Percentiles rank a stretch among this genome's conserved stretches.
phyloP scores from a whole-genome alignment of 345 rosid species.

The Nasturtium officinale region DNA sequence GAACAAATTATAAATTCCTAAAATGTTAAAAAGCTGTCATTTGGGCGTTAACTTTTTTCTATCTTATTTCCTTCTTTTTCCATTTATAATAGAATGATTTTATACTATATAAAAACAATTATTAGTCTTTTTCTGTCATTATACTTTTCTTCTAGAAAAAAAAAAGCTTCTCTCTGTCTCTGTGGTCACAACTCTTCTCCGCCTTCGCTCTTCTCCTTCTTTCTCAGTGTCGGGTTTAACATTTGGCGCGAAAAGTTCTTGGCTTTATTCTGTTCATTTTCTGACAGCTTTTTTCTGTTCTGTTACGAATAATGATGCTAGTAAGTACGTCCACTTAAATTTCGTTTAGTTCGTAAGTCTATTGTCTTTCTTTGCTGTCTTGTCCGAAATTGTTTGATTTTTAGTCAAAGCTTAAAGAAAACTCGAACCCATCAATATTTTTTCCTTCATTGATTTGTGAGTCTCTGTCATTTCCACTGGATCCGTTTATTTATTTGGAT shows the following conservation, averaged over 20 bases:
- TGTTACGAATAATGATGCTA: constrained; percentile 30
- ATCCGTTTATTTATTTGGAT: constrained; percentile 19
- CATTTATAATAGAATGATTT: constrained; percentile 4
- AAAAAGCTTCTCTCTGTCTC: neutral
- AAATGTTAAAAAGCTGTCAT: constrained; percentile 38
- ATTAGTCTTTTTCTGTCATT: constrained; percentile 19
- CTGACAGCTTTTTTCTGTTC: constrained; percentile 19
- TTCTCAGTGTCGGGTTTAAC: constrained; percentile 25
- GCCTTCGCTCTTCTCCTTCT: constrained; percentile 13
- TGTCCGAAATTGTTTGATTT: constrained; percentile 16
- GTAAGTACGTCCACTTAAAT: constrained; percentile 32
- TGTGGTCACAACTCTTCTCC: constrained; percentile 31
- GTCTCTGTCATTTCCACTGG: constrained; percentile 16
- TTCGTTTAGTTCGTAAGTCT: constrained; percentile 3
- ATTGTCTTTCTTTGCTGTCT: constrained; percentile 13
- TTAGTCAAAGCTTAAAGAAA: neutral
- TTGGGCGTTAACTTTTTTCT: constrained; percentile 23
- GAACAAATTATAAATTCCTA: constrained; percentile 8
- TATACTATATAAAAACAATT: constrained; percentile 26
- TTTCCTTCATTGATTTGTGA: neutral
- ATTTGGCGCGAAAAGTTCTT: constrained; percentile 35
- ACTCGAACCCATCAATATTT: neutral
- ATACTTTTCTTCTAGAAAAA: neutral
- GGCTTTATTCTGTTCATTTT: constrained; percentile 11
- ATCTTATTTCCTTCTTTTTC: constrained; percentile 18